Base-by-base conservation (phyloP, 176 grass and related monocot genomes). In the Lolium perenne region DNA sequence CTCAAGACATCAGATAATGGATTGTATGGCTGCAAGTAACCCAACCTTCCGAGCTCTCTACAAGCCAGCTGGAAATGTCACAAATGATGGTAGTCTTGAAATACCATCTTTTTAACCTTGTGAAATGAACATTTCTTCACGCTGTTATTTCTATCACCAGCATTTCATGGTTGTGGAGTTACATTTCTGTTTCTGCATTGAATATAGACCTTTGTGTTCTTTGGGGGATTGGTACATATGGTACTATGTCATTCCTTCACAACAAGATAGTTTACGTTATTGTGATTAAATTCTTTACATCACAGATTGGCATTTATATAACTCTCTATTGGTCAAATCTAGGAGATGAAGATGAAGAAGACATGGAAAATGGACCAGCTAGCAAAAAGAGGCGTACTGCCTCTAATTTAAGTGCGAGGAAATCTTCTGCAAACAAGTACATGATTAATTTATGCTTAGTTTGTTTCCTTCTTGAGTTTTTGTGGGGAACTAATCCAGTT, bases 301-400 rank as follows among this genome's bases (percentile, higher is more conserved):
- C 51, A 58, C 35, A 70, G 13, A 56, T 85, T 55, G 60, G 25
- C 32, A 57, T 86, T 59, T 38, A 51, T 73, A 76, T 67, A n/a
- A 88, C 69, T 68, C 56, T 80, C 26, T 78, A 69, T 26, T 92
- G 49, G 23, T 78, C 47, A 63, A 83, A 83, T 93, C 45, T 88
- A 99, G 97, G 87, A 79, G 92, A 91, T 88, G 97, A 96, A 65
- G 94, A 95, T 68, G 95, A 95, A 77, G 94, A 97, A 26, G 92
- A 91, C 50, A 73, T 92, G 81, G 90, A 89, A 86, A 91, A 97
- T 78, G 88, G 82, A 88, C 83, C 90, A 48, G 85, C 89, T 91
- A 92, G 71, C 87, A 99, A 99, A 94, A 96, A 85, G 58, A 90
- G 92, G 50, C 94, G 94, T 41, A 90, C 92, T 18, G 56, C 49